Base-by-base conservation (phyloP, 2,329 filamentous ascomycete species). In the Diaporthe ampelina region DNA sequence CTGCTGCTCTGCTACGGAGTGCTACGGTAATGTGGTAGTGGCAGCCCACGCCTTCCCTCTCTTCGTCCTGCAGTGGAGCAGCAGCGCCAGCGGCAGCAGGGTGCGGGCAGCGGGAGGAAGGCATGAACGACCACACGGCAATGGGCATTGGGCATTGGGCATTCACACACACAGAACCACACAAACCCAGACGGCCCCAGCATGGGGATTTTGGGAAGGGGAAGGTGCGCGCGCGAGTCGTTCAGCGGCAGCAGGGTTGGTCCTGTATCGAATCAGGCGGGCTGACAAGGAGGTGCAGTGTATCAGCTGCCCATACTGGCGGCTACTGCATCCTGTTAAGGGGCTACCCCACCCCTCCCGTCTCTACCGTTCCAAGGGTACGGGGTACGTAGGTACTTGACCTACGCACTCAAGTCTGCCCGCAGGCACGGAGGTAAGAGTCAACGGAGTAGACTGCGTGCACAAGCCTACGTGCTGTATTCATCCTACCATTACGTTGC, bases 291-390 rank as follows among this genome's bases (percentile, higher is more conserved):
- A 48, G 35, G 29, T 45, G 52, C 11, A 10, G 32, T 58, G 61
- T 73, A 73, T 73, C 71, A 73, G 59, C 37, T 29, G 35, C 32
- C 61, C 59, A 73, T 73, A 73, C 71, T 73, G 71, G 71, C 71
- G 71, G 71, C 71, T 69, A 32, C 37, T 40, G 52, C 24, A 32
- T 48, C 37, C 43, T 73, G 71, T 73, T 73, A 73, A 56, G 71
- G 63, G 71, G 45, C 37, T 35, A 43, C 61, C 61, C 71, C 71
- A 59, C 71, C 61, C 52, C 21, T 67, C 32, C 61, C 43, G 40
- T n/a, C 17, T 7, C 21, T 13, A 3, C 54, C 43, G 19, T 48
- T 10, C 43, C 61, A n/a, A 17, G 43, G 43, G 21, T 50, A 50
- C 45, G 13, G 15, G 4, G 40, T 43, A 43, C 40, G 15, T 43